A percentile compares a stretch with the other conserved stretches of the same genome.
These are phyloP conservation scores for Lachnellula willkommii DNA, from an alignment of 2,329 filamentous ascomycete species.

Conservation along the genomic window DNA sequence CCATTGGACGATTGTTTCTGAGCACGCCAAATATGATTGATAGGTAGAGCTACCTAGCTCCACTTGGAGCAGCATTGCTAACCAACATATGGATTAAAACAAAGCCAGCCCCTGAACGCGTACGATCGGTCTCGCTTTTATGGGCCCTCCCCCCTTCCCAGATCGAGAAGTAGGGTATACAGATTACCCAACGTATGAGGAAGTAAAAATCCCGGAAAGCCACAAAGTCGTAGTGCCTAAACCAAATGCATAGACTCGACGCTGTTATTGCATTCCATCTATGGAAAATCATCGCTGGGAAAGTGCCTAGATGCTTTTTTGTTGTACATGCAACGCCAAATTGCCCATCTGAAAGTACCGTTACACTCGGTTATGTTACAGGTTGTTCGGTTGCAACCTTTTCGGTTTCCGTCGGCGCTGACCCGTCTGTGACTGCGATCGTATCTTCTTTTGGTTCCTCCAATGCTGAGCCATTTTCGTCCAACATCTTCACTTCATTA, in stretches of 20 bases:
- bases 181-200: conserved; percentile 32
- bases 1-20: conserved; percentile 44
- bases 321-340: not conserved
- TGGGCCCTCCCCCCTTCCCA: conserved; percentile 35
- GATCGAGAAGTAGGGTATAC: conserved; percentile 33
- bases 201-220: conserved; percentile 13
- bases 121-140: conserved; percentile 44
- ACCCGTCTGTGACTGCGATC: not conserved
- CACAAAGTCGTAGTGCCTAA: not conserved
- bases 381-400: not conserved
- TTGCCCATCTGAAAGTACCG: not conserved
- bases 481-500: conserved; percentile 12
- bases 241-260: not conserved
- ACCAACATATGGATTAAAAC: conserved; percentile 31
- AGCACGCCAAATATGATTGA: conserved; percentile 46
- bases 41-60: conserved; percentile 9
- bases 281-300: not conserved
- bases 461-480: conserved; percentile 4
- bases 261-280: not conserved
- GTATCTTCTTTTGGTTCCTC: not conserved
- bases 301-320: not conserved
- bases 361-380: not conserved
- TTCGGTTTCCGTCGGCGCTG: not conserved
- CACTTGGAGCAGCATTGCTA: not conserved
- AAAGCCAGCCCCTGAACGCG: conserved; percentile 34